Evolutionary conservation across 2,329 filamentous ascomycete genomes (phyloP).

Genomic region (Magnaporthiopsis poae): DNA sequence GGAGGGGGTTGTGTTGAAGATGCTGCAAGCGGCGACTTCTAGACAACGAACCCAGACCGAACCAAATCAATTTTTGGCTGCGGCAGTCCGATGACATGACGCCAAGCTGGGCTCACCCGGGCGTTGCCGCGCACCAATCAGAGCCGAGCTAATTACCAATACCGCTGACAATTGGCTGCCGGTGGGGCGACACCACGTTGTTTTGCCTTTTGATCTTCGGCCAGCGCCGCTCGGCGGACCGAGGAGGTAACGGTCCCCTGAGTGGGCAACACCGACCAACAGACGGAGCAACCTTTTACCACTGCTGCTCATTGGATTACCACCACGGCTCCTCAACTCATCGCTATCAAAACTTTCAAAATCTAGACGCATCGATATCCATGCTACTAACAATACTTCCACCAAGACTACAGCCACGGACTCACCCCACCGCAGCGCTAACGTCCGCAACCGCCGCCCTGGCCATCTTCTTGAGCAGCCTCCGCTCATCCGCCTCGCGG

Average conservation of each 20-base stretch:
- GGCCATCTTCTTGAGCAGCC: constrained; percentile 76
- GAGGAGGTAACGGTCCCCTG: no score
- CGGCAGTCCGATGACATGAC: neutral
- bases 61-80: neutral
- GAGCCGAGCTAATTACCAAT: constrained; percentile 20
- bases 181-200: neutral
- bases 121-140: constrained; percentile 20
- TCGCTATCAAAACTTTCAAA: neutral
- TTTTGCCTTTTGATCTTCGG: neutral
- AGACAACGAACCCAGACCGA: neutral
- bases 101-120: neutral
- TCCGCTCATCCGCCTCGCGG: constrained; percentile 76
- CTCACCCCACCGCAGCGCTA: constrained; percentile 36
- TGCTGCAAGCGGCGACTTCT: neutral
- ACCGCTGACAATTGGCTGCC: no score
- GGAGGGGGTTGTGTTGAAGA: neutral
- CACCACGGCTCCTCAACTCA: neutral
- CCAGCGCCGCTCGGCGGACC: no score
- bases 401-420: neutral
- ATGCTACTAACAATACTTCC: neutral
- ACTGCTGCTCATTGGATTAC: no score
- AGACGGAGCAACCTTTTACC: no score
- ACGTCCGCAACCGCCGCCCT: constrained; percentile 61
- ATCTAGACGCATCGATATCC: neutral
- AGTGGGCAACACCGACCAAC: no score